Evolutionary conservation across 805 yeast species (phyloP).

Genomic region (Phaffomyces thermotolerans): DNA sequence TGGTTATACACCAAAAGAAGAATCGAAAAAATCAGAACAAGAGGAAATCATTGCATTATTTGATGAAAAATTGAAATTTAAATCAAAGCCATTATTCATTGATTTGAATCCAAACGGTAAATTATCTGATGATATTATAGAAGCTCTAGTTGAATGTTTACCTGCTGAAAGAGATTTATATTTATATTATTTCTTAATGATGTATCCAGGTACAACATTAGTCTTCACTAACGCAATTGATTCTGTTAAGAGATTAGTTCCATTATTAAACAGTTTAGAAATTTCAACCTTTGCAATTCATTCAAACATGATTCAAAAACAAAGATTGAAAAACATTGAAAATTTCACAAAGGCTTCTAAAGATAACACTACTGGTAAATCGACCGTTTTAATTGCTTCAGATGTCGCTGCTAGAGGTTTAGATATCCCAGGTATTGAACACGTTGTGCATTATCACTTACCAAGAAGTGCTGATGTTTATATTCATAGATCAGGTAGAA

Average conservation of each 20-base stretch:
- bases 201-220: constrained; percentile 84
- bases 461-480: constrained; percentile 93
- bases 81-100: constrained; percentile 59
- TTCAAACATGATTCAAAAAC: constrained; percentile 93
- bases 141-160: constrained; percentile 87
- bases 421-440: constrained; percentile 85
- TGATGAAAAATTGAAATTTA: constrained; percentile 63
- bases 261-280: constrained; percentile 61
- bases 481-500: constrained; percentile 94
- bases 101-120: constrained; percentile 85
- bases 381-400: constrained; percentile 78
- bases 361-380: constrained; percentile 30
- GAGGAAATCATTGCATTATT: constrained; percentile 62
- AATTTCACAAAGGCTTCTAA: constrained; percentile 53
- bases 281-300: constrained; percentile 73
- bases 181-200: constrained; percentile 75
- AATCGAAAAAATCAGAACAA: constrained; percentile 29
- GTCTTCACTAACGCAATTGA: constrained; percentile 96
- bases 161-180: constrained; percentile 85
- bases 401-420: constrained; percentile 98
- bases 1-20: constrained; percentile 23
- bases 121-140: constrained; percentile 68
- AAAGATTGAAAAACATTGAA: constrained; percentile 79
- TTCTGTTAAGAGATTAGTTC: constrained; percentile 79
- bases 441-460: constrained; percentile 91